phyloP scores from a whole-genome alignment of 371 early-diverging fungal species.

The Mortierella sp. region DNA sequence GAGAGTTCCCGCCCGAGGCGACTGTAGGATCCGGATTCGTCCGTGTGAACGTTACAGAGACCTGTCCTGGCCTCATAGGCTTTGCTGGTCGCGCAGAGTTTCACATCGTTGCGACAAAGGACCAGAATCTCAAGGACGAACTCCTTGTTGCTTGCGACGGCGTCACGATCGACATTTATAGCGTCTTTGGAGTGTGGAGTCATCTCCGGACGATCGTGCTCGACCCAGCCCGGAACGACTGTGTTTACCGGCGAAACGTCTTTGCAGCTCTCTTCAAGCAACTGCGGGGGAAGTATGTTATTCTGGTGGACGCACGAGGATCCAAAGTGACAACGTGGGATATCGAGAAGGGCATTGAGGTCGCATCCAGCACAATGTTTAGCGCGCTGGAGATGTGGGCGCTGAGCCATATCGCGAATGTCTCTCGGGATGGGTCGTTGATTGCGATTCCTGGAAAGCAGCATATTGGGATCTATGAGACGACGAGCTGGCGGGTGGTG shows the following conservation, averaged over 20 bases:
- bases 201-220: slow-evolving; percentile 3
- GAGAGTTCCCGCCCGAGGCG: background rate
- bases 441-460: background rate
- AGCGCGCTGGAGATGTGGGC: slow-evolving; percentile 5
- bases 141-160: background rate
- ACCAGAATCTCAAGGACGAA: background rate
- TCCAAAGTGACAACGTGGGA: background rate
- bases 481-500: slow-evolving; percentile 1
- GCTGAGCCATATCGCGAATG: slow-evolving; percentile 3
- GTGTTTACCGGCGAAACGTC: background rate
- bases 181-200: background rate
- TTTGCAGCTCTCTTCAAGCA: slow-evolving; percentile 1
- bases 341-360: background rate
- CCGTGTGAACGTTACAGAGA: background rate
- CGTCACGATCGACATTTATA: background rate
- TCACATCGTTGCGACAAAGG: background rate
- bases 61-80: background rate
- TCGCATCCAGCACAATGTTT: background rate
- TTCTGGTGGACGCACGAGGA: background rate
- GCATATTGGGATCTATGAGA: background rate
- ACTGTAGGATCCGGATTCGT: background rate
- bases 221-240: background rate
- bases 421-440: slow-evolving; percentile 2
- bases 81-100: slow-evolving; percentile 8
- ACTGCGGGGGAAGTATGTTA: background rate